A percentile compares a stretch with the other conserved stretches of the same genome.
phyloP scores from a whole-genome alignment of 192 early-diverging fungal genomes.

The Allomyces arbusculus region DNA sequence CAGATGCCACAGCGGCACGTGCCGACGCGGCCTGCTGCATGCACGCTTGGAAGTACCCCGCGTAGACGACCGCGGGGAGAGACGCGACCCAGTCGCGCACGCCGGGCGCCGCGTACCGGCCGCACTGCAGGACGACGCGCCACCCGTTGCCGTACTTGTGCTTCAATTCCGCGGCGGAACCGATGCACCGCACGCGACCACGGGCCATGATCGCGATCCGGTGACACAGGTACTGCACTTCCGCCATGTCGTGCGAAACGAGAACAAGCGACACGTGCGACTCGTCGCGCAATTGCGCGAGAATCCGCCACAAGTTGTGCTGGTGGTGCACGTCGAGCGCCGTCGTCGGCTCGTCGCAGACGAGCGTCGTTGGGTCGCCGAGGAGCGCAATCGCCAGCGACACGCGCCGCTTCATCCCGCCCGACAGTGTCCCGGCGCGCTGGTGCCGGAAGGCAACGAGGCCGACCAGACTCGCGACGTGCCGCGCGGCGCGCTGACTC shows the following conservation, averaged over 20 bases:
- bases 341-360: constrained; percentile 2
- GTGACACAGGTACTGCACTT: background rate
- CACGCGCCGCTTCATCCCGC: constrained; percentile 5
- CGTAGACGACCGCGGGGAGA: background rate
- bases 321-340: background rate
- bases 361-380: constrained; percentile 1
- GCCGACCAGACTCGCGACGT: background rate
- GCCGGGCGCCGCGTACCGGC: background rate
- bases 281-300: background rate
- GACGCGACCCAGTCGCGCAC: background rate
- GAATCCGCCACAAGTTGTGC: background rate
- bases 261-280: background rate
- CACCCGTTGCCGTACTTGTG: background rate
- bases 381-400: constrained; percentile 1
- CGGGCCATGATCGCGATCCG: background rate
- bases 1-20: background rate
- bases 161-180: background rate
- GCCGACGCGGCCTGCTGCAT: background rate
- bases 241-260: background rate
- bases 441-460: background rate
- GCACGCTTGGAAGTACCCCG: background rate
- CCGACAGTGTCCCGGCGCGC: background rate
- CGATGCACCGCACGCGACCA: background rate
- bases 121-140: background rate
- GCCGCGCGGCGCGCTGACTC: background rate